Evolutionary conservation across 148 eudicot genomes (phyloP), one percentile per base, ranked within the genome.

Genomic region (Nepenthes gracilis): DNA sequence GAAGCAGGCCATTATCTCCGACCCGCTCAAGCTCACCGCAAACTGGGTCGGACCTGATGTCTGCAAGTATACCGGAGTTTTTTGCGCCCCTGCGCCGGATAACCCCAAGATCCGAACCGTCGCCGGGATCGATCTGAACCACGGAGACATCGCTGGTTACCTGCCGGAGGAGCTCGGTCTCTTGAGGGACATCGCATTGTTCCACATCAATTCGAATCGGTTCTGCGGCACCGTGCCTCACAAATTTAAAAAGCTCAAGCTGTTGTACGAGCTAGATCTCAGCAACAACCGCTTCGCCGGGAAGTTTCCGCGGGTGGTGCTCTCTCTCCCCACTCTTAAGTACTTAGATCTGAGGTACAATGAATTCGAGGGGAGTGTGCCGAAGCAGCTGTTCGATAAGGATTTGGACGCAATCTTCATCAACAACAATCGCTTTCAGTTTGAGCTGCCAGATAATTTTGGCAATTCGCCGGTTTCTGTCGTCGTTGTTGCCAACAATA

Each of bases 391-490:
- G 0, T 91, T 91, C 9, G 96, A 91, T 52, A 81, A 78, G 56
- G 70, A 76, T 2, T 54, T 91, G 23, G 97, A 91, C 35, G 97
- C 97, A 0, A 87, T 91, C 11, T 91, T 91, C 49, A 77, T 91
- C 9, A 91, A 91, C 52, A 81, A 82, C 36, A 91, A 91, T 50
- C 58, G 97, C 40, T 87, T 91, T 60, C 61, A 43, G 6, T 88
- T 91, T 49, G 79, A 85, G 60, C 15, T 91, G 33, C 96, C 97
- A 13, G 78, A 81, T 5, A 91, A 91, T 38, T 77, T 91, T 15
- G 97, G 97, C 0, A 91, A 91, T 70, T 91, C 97, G 23, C 97
- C 97, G 33, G 97, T 88, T 1, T 91, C 97, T 1, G 97, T 91
- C 0, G 78, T 87, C 4, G 97, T 91, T 0, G 32, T 91, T 14